These are phyloP conservation scores for Hirschfeldia incana DNA, from an alignment of 345 rosid species.

Conservation along the genomic window DNA sequence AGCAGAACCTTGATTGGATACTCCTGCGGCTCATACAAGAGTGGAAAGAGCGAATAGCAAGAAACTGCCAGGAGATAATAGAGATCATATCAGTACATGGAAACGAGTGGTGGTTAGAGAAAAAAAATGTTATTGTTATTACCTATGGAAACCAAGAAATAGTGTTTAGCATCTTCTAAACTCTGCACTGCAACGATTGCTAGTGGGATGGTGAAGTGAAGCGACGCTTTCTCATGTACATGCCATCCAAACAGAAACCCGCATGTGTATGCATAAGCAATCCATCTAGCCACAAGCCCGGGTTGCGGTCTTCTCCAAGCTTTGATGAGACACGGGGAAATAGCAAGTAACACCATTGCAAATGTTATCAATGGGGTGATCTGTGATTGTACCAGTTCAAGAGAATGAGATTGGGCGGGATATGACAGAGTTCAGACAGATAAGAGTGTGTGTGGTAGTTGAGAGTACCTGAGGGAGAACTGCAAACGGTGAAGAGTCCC, in stretches of 20 bases:
- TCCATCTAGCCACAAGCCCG: conserved; percentile 57
- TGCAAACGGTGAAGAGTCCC: conserved; percentile 73
- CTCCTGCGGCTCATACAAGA: conserved; percentile 73
- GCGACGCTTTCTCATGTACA: conserved; percentile 96
- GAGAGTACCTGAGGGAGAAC: conserved; percentile 69
- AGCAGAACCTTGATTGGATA: conserved; percentile 79
- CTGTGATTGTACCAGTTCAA: conserved; percentile 43
- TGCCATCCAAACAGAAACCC: conserved; percentile 98
- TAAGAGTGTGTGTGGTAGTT: too few relatives aligned
- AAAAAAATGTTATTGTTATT: background rate
- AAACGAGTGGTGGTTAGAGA: background rate
- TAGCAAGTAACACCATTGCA: conserved; percentile 65
- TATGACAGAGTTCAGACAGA: too few relatives aligned
- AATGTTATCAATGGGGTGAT: conserved; percentile 71
- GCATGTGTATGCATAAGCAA: conserved; percentile 81
- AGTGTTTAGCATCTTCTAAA: conserved; percentile 82
- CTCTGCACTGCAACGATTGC: conserved; percentile 72
- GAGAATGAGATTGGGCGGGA: too few relatives aligned
- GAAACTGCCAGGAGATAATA: conserved; percentile 55
- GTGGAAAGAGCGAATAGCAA: conserved; percentile 85
- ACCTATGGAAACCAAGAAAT: conserved; percentile 81
- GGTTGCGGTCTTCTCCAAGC: conserved; percentile 76
- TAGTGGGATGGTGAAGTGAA: conserved; percentile 82
- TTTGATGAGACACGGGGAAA: conserved; percentile 74
- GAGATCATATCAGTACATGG: conserved; percentile 8